Percentiles rank a stretch among this genome's conserved stretches.
phyloP scores from a whole-genome alignment of 108 stramenopile species.

The Stephanodiscus triporus region DNA sequence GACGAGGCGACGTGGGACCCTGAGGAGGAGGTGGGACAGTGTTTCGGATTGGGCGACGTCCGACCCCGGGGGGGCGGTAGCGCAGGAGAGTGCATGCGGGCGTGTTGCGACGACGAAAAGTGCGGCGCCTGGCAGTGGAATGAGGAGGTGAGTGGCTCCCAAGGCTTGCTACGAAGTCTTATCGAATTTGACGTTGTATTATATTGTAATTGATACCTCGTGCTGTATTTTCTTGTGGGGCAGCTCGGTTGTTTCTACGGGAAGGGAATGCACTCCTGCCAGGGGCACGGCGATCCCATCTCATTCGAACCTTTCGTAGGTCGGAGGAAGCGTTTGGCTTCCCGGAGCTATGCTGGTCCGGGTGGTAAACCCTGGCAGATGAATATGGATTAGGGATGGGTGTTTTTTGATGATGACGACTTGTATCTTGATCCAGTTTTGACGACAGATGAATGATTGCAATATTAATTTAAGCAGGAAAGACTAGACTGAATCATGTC shows the following conservation, averaged over 20 bases:
- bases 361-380: slow-evolving; percentile 40
- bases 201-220: neutral
- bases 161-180: neutral
- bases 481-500: no score
- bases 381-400: neutral
- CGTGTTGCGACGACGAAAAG: slow-evolving; percentile 55
- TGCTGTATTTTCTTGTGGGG: neutral
- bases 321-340: slow-evolving; percentile 44
- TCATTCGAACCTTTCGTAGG: slow-evolving; percentile 63
- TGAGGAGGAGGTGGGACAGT: slow-evolving; percentile 56
- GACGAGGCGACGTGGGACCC: slow-evolving; percentile 56
- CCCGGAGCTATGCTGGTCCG: slow-evolving; percentile 44
- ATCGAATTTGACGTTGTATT: neutral
- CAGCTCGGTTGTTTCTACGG: slow-evolving; percentile 56
- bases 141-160: slow-evolving; percentile 18
- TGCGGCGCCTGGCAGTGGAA: slow-evolving; percentile 66
- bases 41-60: slow-evolving; percentile 64
- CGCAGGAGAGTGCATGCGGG: slow-evolving; percentile 51
- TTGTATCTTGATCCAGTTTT: no score
- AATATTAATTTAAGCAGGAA: neutral
- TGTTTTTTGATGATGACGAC: neutral
- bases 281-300: slow-evolving; percentile 44
- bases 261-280: slow-evolving; percentile 49
- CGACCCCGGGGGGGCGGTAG: slow-evolving; percentile 26
- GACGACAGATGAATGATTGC: neutral